These are phyloP conservation scores for Jimgerdemannia flammicorona DNA, from an alignment of 192 early-diverging fungal genomes.

Conservation along the genomic window DNA sequence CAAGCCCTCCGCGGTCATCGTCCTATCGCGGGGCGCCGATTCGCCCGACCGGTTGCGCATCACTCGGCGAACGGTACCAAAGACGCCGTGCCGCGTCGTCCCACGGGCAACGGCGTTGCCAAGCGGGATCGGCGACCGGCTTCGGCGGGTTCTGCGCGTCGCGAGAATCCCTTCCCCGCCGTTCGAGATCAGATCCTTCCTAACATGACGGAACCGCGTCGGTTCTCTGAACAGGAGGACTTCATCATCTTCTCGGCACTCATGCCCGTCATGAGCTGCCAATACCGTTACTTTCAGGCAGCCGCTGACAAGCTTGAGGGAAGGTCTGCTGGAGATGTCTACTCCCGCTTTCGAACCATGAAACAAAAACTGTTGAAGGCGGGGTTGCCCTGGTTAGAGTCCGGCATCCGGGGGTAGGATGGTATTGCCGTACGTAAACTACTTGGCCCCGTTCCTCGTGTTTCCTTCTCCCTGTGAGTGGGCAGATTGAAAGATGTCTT, in stretches of 20 bases:
- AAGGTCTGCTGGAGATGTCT: neutral
- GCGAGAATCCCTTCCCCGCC: too few species aligned
- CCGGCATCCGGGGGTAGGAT: neutral
- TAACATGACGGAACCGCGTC: neutral
- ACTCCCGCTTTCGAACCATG: neutral
- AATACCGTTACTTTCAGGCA: neutral
- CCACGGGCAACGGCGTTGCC: neutral
- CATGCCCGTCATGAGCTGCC: neutral
- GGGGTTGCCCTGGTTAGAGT: neutral
- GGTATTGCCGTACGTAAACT: neutral
- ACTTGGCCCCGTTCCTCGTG: too few species aligned
- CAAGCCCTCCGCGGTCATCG: neutral
- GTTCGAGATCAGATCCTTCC: neutral
- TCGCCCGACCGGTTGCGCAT: neutral
- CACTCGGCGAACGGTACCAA: neutral
- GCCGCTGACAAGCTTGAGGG: neutral
- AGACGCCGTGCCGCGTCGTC: too few species aligned
- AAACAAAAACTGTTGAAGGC: neutral
- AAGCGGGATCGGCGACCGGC: neutral
- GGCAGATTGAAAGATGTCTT: too few species aligned
- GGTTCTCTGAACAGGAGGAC: neutral
- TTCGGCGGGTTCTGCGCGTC: too few species aligned
- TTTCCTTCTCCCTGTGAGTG: too few species aligned
- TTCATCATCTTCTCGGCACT: neutral
- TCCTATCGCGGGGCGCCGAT: neutral